These are phyloP conservation scores for Globisporangium okanoganense DNA, from an alignment of 352 stramenopile species.

Conservation along the genomic window DNA sequence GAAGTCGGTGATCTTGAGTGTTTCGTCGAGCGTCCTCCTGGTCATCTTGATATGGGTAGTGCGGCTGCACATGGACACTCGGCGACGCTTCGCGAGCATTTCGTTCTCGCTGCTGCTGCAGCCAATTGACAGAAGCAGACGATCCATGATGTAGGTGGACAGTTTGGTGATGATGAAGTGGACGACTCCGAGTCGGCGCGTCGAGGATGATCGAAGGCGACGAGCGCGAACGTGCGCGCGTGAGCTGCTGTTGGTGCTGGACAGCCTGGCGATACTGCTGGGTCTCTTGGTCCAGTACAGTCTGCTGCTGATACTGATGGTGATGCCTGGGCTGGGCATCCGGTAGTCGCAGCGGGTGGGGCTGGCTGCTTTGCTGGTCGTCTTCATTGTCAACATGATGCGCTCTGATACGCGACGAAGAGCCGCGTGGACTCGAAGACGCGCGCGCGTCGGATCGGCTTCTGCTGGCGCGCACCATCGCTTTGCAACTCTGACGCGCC, in stretches of 20 bases:
- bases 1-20: background rate
- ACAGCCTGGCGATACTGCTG: background rate
- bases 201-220: background rate
- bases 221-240: background rate
- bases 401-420: background rate
- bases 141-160: conserved; percentile 10
- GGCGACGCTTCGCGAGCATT: background rate
- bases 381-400: background rate
- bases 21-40: background rate
- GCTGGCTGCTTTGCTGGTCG: background rate
- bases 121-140: background rate
- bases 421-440: background rate
- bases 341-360: background rate
- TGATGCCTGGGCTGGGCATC: background rate
- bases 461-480: background rate
- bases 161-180: background rate
- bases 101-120: background rate
- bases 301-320: background rate
- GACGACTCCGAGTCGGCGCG: background rate
- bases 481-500: conserved; percentile 1
- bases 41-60: background rate
- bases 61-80: background rate
- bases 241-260: background rate
- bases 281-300: background rate
- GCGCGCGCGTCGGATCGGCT: background rate